Base-by-base conservation (phyloP, 371 early-diverging fungal species). In the Cokeromyces recurvatus region DNA sequence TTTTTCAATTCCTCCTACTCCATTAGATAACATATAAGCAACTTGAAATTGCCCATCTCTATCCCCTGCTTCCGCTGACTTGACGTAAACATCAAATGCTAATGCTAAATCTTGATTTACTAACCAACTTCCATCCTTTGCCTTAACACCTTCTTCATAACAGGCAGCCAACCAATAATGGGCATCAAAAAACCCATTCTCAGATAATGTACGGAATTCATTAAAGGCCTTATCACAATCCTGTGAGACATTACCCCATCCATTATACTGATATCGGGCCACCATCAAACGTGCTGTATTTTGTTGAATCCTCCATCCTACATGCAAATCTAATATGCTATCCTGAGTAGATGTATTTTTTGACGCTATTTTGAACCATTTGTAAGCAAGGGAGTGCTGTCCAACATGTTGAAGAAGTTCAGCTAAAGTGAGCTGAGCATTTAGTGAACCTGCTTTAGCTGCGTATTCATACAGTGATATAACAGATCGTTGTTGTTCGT, bases 341-440 rank as follows among this genome's bases (percentile, higher is more conserved):
- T 15, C 8, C 23, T 48, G 48, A 16, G 17, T 16, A 14, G 38
- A 24, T 3, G 35, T 46, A 17, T 49, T 62, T 6, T 61, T 60
- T 14, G 78, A 76, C 8, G 77, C 69, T 43, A 53, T 68, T 29
- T 27, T 22, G 42, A 63, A 71, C 72, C 72, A 81, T 12, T 64
- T 25, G 23, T 53, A 62, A 8, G 62, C 62, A 16, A 43, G 38
- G 2, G 34, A 20, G 11, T 57, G 49, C 20, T 53, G 46, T 19
- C 50, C 46, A 8, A 17, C 41, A 12, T 24, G 40, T 20, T 62
- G 62, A n/a, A 50, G 22, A 15, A 53, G 24, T 11, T 46, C 45
- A 2, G 62, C 62, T 4, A 57, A 35, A 14, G 58, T 31, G 3
- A 59, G 51, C 55, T 74, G 68, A 35, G 78, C 74, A 38, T 51